Evolutionary conservation across 2,329 filamentous ascomycete species (phyloP).

Genomic region (Aspergillus pseudoglaucus): DNA sequence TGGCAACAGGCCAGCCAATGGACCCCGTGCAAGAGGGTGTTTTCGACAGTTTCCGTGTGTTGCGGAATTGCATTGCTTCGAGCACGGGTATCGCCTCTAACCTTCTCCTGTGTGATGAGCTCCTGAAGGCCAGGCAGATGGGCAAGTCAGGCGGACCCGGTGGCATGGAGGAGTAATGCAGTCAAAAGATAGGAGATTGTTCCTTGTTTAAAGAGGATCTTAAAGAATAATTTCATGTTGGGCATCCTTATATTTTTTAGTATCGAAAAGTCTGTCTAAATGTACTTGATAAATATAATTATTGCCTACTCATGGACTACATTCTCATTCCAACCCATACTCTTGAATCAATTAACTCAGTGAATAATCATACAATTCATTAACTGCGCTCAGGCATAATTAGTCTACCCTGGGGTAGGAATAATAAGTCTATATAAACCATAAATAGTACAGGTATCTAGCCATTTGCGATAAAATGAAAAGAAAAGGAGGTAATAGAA

Average conservation of each 20-base stretch:
- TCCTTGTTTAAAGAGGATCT: constrained; percentile 17
- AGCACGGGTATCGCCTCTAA: constrained; percentile 94
- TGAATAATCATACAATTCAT: neutral
- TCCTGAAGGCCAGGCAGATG: constrained; percentile 98
- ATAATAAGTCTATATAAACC: neutral
- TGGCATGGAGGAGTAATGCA: constrained; percentile 36
- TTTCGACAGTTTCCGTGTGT: constrained; percentile 90
- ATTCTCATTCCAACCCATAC: neutral
- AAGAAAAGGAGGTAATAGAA: neutral
- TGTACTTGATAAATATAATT: constrained; percentile 11
- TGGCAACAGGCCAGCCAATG: constrained; percentile 86
- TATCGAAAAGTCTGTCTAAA: constrained; percentile 10
- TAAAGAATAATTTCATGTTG: constrained; percentile 10
- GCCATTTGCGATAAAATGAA: neutral
- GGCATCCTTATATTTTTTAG: constrained; percentile 2
- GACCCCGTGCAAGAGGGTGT: constrained; percentile 88
- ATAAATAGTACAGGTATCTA: constrained; percentile 1
- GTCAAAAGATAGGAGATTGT: constrained; percentile 13
- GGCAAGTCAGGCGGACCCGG: constrained; percentile 41
- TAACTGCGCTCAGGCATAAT: neutral
- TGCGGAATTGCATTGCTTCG: constrained; percentile 89
- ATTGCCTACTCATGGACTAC: neutral
- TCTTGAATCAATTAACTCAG: neutral
- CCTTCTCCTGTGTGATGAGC: constrained; percentile 88
- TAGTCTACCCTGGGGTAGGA: neutral